phyloP scores from a whole-genome alignment of 495 filamentous ascomycete species.

The Wilcoxina mikolae region DNA sequence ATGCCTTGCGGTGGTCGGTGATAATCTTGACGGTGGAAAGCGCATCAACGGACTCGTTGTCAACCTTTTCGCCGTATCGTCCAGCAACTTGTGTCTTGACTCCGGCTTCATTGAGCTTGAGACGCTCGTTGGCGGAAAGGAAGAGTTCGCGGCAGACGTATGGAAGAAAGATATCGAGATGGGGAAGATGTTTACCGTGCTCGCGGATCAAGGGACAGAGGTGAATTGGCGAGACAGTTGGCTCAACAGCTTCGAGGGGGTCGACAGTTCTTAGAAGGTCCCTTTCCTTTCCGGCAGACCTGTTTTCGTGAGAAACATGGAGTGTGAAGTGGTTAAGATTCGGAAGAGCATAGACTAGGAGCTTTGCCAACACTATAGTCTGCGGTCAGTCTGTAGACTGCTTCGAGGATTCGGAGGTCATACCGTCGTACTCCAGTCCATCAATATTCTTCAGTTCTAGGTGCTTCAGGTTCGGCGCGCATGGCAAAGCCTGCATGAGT shows the following conservation, averaged over 20 bases:
- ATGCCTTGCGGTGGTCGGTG: slow-evolving; percentile 11
- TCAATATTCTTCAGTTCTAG: slow-evolving; percentile 21
- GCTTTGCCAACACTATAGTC: slow-evolving; percentile 18
- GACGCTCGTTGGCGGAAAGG: slow-evolving; percentile 19
- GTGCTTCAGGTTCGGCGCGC: slow-evolving; percentile 17
- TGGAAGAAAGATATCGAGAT: slow-evolving; percentile 20
- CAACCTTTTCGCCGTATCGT: neutral
- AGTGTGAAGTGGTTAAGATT: slow-evolving; percentile 28
- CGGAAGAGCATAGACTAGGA: slow-evolving; percentile 25
- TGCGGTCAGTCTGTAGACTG: slow-evolving; percentile 4
- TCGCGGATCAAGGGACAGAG: slow-evolving; percentile 26
- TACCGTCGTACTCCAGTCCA: slow-evolving; percentile 21
- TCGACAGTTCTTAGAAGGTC: slow-evolving; percentile 10
- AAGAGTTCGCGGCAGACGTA: slow-evolving; percentile 28
- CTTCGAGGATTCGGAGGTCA: no score
- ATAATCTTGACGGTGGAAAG: neutral
- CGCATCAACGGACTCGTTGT: neutral
- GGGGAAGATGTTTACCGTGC: slow-evolving; percentile 23
- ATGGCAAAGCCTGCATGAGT: slow-evolving; percentile 22
- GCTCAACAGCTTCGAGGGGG: slow-evolving; percentile 6
- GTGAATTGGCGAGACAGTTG: slow-evolving; percentile 11
- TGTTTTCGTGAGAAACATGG: slow-evolving; percentile 14
- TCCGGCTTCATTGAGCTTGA: slow-evolving; percentile 22
- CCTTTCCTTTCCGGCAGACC: slow-evolving; percentile 5
- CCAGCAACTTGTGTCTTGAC: slow-evolving; percentile 16